These are phyloP conservation scores for Papiliotrema flavescens DNA, from an alignment of 1,284 basidiomycete species.

Conservation along the genomic window DNA sequence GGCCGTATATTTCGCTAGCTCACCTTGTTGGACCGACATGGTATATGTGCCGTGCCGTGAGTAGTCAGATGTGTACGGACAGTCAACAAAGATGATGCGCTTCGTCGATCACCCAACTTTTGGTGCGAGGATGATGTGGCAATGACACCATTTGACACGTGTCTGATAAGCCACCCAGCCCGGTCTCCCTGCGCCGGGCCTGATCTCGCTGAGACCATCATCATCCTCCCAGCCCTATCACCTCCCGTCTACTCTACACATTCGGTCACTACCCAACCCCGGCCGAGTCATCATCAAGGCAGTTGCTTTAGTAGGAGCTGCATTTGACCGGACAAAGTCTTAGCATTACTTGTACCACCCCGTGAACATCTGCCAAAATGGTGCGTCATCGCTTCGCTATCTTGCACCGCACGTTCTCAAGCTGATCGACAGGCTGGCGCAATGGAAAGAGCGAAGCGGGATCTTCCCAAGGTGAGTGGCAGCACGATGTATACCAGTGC, in stretches of 20 bases:
- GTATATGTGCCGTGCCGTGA: not conserved
- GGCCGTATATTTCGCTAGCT: not conserved
- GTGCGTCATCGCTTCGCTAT: not conserved
- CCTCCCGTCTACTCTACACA: not conserved
- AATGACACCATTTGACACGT: not conserved
- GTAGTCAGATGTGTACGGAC: not conserved
- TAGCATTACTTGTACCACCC: not conserved
- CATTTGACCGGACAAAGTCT: no score
- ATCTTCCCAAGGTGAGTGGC: slow-evolving; percentile 62
- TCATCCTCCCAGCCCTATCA: not conserved
- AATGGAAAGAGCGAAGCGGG: slow-evolving; percentile 80
- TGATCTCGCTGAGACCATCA: not conserved
- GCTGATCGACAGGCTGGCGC: slow-evolving; percentile 70
- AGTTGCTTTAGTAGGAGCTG: no score
- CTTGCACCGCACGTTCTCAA: no score
- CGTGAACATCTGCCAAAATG: not conserved
- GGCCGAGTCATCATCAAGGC: no score
- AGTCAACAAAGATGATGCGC: not conserved
- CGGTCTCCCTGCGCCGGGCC: not conserved
- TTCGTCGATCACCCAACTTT: no score
- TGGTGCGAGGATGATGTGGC: no score
- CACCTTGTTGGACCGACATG: not conserved
- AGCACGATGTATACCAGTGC: no score
- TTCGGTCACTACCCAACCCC: not conserved
- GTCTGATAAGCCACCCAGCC: not conserved